Percentiles rank a stretch among this genome's conserved stretches.
Evolutionary conservation across 139 green algal species (phyloP).

Genomic region (Microglena sp.): DNA sequence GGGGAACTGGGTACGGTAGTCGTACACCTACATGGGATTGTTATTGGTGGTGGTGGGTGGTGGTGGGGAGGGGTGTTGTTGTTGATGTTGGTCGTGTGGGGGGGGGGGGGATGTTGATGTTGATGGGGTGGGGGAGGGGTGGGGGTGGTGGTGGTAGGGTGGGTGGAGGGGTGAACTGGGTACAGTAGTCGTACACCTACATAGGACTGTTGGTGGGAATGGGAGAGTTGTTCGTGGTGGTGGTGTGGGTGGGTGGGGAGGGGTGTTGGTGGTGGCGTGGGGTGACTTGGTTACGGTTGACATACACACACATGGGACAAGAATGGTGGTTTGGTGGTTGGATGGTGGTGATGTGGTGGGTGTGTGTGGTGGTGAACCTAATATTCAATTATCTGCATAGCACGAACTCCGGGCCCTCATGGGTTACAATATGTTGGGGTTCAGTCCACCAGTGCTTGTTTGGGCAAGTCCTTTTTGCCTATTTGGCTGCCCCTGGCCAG

Average conservation of each 20-base stretch:
- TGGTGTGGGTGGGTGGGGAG: not conserved
- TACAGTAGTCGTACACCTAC: conserved; percentile 71
- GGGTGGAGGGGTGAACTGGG: conserved; percentile 75
- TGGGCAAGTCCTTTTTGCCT: no score
- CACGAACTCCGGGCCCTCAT: no score
- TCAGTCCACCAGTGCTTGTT: no score
- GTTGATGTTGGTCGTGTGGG: not conserved
- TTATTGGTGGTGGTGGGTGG: not conserved
- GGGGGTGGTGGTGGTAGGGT: no score
- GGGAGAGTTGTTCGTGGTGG: no score
- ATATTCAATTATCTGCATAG: not conserved
- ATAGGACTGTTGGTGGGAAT: no score
- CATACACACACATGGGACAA: no score
- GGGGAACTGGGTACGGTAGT: conserved; percentile 70
- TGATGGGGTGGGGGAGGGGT: not conserved
- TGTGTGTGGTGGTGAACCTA: not conserved
- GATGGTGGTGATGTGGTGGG: no score
- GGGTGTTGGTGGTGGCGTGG: not conserved
- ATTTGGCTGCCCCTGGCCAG: no score
- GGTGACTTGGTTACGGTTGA: not conserved
- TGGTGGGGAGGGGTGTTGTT: not conserved
- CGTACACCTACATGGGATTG: conserved; percentile 50
- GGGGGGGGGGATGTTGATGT: not conserved
- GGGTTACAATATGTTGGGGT: conserved; percentile 74
- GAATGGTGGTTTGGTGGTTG: no score